Evolutionary conservation across 2,329 filamentous ascomycete species (phyloP).

Genomic region (Arthrobotrys sphaeroides): DNA sequence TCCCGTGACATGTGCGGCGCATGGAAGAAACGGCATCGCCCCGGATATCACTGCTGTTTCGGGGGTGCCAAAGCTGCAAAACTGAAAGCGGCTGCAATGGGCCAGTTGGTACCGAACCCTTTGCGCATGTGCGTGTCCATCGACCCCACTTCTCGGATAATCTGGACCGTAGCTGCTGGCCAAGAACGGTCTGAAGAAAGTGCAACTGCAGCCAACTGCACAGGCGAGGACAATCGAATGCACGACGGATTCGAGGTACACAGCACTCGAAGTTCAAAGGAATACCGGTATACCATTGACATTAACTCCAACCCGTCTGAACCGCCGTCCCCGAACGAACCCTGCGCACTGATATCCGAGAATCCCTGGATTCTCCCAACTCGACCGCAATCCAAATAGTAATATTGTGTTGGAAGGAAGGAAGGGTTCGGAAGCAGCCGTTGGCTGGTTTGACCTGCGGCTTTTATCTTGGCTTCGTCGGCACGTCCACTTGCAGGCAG

Average conservation of each 20-base stretch:
- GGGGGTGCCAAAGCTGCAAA: conserved; percentile 10
- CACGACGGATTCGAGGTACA: not conserved
- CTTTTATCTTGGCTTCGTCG: conserved; percentile 37
- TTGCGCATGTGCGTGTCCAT: conserved; percentile 18
- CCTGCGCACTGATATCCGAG: too few species aligned
- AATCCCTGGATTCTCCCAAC: too few species aligned
- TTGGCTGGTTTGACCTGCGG: conserved; percentile 20
- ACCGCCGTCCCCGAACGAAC: not conserved
- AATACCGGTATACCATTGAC: not conserved
- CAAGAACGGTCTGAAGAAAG: not conserved
- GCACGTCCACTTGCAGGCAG: conserved; percentile 16
- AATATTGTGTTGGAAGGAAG: conserved; percentile 10
- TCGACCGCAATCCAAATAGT: too few species aligned
- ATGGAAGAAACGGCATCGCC: not conserved
- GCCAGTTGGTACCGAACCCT: not conserved
- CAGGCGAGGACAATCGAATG: not conserved
- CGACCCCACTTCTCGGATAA: conserved; percentile 53
- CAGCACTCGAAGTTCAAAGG: too few species aligned
- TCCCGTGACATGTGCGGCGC: not conserved
- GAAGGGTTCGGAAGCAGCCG: conserved; percentile 35
- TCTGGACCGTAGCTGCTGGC: conserved; percentile 15
- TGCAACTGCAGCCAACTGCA: not conserved
- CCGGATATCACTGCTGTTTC: conserved; percentile 4
- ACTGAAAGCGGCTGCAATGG: not conserved
- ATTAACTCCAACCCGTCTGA: not conserved